Percentiles rank a stretch among this genome's conserved stretches.
Evolutionary conservation across 2,329 filamentous ascomycete species (phyloP).

Genomic region (Epichloe uncinata): DNA sequence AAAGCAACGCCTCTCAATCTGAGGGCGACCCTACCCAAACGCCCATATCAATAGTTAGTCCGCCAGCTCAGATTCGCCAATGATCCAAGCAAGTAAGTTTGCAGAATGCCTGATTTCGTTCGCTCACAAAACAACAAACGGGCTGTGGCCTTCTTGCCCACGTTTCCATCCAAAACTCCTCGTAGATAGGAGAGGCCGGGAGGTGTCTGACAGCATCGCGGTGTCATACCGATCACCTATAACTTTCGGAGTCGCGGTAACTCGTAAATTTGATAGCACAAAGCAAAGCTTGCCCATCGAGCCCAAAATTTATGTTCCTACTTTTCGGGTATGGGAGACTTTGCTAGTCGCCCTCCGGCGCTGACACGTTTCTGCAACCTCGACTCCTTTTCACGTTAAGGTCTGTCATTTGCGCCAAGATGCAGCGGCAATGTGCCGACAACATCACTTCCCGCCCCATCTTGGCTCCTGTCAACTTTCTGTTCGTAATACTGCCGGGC

Average conservation of each 20-base stretch:
- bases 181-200: no score
- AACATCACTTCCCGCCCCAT: conserved; percentile 38
- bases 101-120: not conserved
- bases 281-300: conserved; percentile 23
- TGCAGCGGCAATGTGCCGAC: conserved; percentile 45
- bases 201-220: not conserved
- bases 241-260: conserved; percentile 14
- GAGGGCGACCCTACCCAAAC: conserved; percentile 1
- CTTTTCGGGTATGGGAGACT: conserved; percentile 48
- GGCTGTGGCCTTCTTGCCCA: not conserved
- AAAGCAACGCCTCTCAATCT: not conserved
- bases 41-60: conserved; percentile 2
- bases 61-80: not conserved
- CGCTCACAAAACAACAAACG: not conserved
- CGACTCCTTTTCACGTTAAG: conserved; percentile 50
- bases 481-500: conserved; percentile 78
- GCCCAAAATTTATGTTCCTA: conserved; percentile 33
- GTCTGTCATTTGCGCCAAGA: conserved; percentile 30
- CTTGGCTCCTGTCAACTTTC: conserved; percentile 41
- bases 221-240: conserved; percentile 3
- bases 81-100: not conserved
- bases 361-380: conserved; percentile 68
- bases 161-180: not conserved
- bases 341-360: conserved; percentile 59
- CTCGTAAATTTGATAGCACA: conserved; percentile 24